Evolutionary conservation across 2,329 filamentous ascomycete species (phyloP).

Genomic region (Beauveria scarabaeidicola): DNA sequence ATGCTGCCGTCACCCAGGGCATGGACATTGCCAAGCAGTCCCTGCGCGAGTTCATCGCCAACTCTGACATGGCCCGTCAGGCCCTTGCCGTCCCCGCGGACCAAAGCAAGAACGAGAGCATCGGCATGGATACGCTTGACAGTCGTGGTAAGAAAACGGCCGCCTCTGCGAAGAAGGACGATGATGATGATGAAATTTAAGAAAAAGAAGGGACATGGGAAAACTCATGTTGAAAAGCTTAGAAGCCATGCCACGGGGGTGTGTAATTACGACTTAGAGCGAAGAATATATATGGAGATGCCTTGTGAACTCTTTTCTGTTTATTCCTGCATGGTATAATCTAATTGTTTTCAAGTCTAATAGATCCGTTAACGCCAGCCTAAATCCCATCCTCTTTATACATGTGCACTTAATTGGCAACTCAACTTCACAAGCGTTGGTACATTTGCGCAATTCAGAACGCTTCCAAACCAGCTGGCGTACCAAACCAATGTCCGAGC

Average conservation of each 20-base stretch:
- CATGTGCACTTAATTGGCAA: background rate
- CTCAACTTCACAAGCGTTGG: background rate
- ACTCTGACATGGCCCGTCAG: slow-evolving; percentile 74
- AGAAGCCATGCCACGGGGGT: slow-evolving; percentile 4
- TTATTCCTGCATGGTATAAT: background rate
- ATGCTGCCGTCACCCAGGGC: slow-evolving; percentile 79
- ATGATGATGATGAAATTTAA: slow-evolving; percentile 55
- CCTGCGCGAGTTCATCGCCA: slow-evolving; percentile 81
- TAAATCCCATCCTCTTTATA: background rate
- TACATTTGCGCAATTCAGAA: slow-evolving; percentile 40
- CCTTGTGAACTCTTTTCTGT: slow-evolving; percentile 1
- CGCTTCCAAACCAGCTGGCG: slow-evolving; percentile 57
- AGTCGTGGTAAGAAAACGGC: slow-evolving; percentile 44
- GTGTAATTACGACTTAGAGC: slow-evolving; percentile 4
- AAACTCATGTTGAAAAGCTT: slow-evolving; percentile 9
- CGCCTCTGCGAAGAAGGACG: slow-evolving; percentile 22
- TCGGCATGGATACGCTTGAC: slow-evolving; percentile 54
- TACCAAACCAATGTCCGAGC: slow-evolving; percentile 75
- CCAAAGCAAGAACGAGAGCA: slow-evolving; percentile 35
- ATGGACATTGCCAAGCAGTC: slow-evolving; percentile 87
- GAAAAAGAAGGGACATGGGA: background rate
- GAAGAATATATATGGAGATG: slow-evolving; percentile 1
- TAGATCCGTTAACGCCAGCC: background rate
- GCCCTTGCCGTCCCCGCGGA: slow-evolving; percentile 65
- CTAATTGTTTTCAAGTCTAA: background rate